Percentiles rank a stretch among this genome's conserved stretches.
Evolutionary conservation across 169 alveolate genomes (phyloP).

Genomic region (Cryptosporidium ryanae): DNA sequence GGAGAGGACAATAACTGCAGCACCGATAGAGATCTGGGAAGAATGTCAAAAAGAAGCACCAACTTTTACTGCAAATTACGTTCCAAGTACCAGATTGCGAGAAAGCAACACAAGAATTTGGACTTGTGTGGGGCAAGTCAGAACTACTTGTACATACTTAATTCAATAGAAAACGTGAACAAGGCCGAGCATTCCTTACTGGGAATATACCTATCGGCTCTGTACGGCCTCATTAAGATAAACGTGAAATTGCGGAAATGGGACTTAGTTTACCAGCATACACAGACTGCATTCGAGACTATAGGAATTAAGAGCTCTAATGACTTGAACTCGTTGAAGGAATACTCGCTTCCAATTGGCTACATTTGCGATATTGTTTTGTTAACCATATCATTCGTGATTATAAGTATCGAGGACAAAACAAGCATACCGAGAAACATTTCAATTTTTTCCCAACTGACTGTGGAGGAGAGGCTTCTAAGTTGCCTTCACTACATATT

Average conservation of each 20-base stretch:
- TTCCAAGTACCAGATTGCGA: constrained; percentile 43
- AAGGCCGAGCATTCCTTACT: constrained; percentile 1
- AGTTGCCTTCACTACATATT: constrained; percentile 56
- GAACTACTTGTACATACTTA: constrained; percentile 3
- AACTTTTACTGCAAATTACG: not conserved
- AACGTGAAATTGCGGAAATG: constrained; percentile 39
- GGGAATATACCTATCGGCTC: constrained; percentile 10
- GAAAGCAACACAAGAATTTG: not conserved
- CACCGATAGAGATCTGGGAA: not conserved
- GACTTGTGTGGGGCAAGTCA: constrained; percentile 16
- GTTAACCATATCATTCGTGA: constrained; percentile 29
- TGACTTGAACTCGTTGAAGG: constrained; percentile 9
- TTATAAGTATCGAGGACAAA: constrained; percentile 48
- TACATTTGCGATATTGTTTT: constrained; percentile 30
- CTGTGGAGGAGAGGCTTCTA: constrained; percentile 54
- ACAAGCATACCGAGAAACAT: constrained; percentile 18
- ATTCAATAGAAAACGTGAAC: constrained; percentile 2
- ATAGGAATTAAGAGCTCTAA: constrained; percentile 46
- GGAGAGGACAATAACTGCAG: not conserved
- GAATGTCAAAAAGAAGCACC: constrained; percentile 48
- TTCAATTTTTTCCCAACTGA: constrained; percentile 52
- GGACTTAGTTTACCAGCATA: constrained; percentile 40
- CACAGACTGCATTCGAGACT: constrained; percentile 19
- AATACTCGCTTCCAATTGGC: constrained; percentile 30
- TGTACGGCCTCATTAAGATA: constrained; percentile 34